phyloP scores from a whole-genome alignment of 352 stramenopile genomes.

The Discostella stelligera region DNA sequence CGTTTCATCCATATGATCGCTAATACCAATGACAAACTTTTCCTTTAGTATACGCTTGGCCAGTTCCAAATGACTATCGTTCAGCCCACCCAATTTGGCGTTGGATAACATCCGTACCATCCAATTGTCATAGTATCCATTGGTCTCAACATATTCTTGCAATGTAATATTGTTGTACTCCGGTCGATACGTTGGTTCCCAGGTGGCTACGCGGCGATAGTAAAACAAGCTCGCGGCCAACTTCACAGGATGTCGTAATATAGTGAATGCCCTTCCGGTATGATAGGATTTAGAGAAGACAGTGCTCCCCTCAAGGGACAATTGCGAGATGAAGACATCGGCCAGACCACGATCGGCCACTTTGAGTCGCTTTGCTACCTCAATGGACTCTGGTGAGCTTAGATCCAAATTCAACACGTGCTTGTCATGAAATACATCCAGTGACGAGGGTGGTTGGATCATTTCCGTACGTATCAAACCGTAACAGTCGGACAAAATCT shows the following conservation, averaged over 20 bases:
- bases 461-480: conserved; percentile 43
- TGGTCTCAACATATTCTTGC: conserved; percentile 36
- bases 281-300: conserved; percentile 35
- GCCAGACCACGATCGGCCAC: conserved; percentile 27
- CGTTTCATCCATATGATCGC: conserved; percentile 54
- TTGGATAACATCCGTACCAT: conserved; percentile 56
- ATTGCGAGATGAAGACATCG: conserved; percentile 47
- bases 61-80: conserved; percentile 48
- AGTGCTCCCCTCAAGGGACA: conserved; percentile 31
- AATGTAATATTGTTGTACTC: conserved; percentile 45
- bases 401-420: conserved; percentile 46
- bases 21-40: conserved; percentile 60
- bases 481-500: conserved; percentile 41
- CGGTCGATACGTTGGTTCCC: conserved; percentile 49
- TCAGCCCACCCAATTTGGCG: conserved; percentile 41
- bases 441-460: conserved; percentile 34
- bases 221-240: conserved; percentile 40
- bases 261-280: conserved; percentile 42
- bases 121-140: conserved; percentile 58
- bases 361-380: conserved; percentile 11
- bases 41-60: conserved; percentile 50
- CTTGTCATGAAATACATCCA: conserved; percentile 32
- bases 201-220: conserved; percentile 42
- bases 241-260: conserved; percentile 47
- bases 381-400: conserved; percentile 23